Base-by-base conservation (phyloP, 225 moss, liverwort and hornwort genomes). In the Thuidium tamariscinum region DNA sequence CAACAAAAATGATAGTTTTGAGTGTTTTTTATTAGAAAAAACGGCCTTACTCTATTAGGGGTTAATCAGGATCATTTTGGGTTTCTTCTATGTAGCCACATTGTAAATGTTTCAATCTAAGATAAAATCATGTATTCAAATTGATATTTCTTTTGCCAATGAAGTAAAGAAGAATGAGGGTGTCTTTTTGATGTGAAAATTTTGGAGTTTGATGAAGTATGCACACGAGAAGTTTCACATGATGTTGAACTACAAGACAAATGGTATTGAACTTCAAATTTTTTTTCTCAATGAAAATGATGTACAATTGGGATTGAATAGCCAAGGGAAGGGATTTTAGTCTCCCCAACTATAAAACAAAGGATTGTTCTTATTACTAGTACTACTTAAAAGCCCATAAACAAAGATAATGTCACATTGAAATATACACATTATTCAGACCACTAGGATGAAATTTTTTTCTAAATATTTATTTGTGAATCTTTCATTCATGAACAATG, bases 11-110 rank as follows among this genome's bases (percentile, higher is more conserved):
- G n/a, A n/a, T n/a, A n/a, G n/a, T n/a, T n/a, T n/a, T n/a, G n/a
- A n/a, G n/a, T n/a, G n/a, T n/a, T n/a, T n/a, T n/a, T n/a, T n/a
- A n/a, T n/a, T n/a, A n/a, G n/a, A n/a, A n/a, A n/a, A n/a, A n/a
- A n/a, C n/a, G n/a, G n/a, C n/a, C n/a, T n/a, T n/a, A n/a, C n/a
- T n/a, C n/a, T n/a, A n/a, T n/a, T n/a, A n/a, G n/a, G n/a, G n/a
- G 1, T 14, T 69, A 15, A 69, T 41, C 25, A 69, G 12, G 41
- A 69, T 69, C 4, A 14, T 41, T 14, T 69, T 41, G 25, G 41
- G 25, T 68, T 68, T 68, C 0, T 5, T 14, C 41, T 0, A 1
- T 8, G 8, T 26, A 41, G 5, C 3, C 4, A 41, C 0, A 0
- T 69, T 42, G 27, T 9, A 44, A 44, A 10, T 0, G 0, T 27